Evolutionary conservation across 805 yeast genomes (phyloP).

Genomic region (Tetrapisispora arboricola): DNA sequence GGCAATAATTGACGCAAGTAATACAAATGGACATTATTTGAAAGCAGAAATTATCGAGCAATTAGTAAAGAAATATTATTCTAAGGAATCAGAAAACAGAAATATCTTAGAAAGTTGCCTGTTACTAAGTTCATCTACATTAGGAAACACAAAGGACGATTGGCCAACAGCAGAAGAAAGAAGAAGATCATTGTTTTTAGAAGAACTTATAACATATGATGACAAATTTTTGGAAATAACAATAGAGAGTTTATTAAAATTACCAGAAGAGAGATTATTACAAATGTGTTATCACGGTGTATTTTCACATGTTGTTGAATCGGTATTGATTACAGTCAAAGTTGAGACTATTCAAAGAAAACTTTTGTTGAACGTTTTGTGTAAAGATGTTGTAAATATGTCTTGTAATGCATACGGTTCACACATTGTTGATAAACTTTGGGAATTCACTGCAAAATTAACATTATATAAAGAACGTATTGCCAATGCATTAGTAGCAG

Average conservation of each 20-base stretch:
- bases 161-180: constrained; percentile 92
- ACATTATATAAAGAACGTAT: constrained; percentile 81
- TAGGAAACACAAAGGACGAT: constrained; percentile 74
- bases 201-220: constrained; percentile 63
- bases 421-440: constrained; percentile 74
- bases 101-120: constrained; percentile 61
- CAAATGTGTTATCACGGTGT: constrained; percentile 85
- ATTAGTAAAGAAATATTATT: constrained; percentile 37
- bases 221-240: constrained; percentile 45
- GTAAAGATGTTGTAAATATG: constrained; percentile 46
- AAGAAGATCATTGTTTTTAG: constrained; percentile 64
- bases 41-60: constrained; percentile 48
- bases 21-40: constrained; percentile 44
- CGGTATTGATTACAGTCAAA: constrained; percentile 41
- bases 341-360: constrained; percentile 49
- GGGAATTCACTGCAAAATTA: constrained; percentile 68
- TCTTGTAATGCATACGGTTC: constrained; percentile 86
- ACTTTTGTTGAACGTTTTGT: constrained; percentile 54
- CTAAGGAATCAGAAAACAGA: constrained; percentile 26
- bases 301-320: constrained; percentile 80
- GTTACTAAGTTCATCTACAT: constrained; percentile 55
- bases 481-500: constrained; percentile 52
- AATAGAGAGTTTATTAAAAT: constrained; percentile 47
- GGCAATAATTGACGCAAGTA: constrained; percentile 56
- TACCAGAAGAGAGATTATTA: constrained; percentile 50